These are phyloP conservation scores for Heterobasidion parviporum DNA, from an alignment of 1,284 basidiomycete species.

Conservation along the genomic window DNA sequence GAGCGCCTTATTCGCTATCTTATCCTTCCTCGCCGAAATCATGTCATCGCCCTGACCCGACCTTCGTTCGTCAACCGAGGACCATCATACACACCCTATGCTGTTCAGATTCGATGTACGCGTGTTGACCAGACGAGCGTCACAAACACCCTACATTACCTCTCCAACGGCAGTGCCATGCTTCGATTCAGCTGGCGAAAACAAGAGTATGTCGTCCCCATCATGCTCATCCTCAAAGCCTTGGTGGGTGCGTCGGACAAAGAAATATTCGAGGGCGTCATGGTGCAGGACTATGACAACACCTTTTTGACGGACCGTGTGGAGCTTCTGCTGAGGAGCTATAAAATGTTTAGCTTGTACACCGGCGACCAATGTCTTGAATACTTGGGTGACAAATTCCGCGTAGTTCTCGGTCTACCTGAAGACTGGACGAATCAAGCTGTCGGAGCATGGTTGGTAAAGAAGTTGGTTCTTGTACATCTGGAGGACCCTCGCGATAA, in stretches of 20 bases:
- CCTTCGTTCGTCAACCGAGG: constrained; percentile 89
- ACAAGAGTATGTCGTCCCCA: constrained; percentile 97
- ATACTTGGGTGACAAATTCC: constrained; percentile 97
- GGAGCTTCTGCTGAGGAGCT: constrained; percentile 93
- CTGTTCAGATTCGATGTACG: constrained; percentile 93
- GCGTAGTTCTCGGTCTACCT: constrained; percentile 85
- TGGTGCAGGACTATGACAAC: constrained; percentile 96
- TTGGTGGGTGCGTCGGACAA: constrained; percentile 92
- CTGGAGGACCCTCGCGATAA: constrained; percentile 89
- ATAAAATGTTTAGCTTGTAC: constrained; percentile 87
- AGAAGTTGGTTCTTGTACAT: constrained; percentile 89
- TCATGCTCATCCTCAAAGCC: constrained; percentile 95
- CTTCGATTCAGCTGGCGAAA: constrained; percentile 96
- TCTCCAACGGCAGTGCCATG: constrained; percentile 94
- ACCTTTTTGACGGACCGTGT: constrained; percentile 98
- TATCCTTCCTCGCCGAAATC: constrained; percentile 85
- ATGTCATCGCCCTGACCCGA: constrained; percentile 82
- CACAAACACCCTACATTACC: constrained; percentile 96
- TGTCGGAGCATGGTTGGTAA: constrained; percentile 80
- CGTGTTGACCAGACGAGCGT: constrained; percentile 85
- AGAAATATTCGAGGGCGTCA: constrained; percentile 96
- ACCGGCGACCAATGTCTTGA: constrained; percentile 93
- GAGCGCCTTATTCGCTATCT: constrained; percentile 98
- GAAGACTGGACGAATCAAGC: constrained; percentile 89
- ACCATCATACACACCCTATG: constrained; percentile 90